Percentiles rank a stretch among this genome's conserved stretches.
Evolutionary conservation across 805 yeast species (phyloP).

Genomic region (Metschnikowia colocasiae): DNA sequence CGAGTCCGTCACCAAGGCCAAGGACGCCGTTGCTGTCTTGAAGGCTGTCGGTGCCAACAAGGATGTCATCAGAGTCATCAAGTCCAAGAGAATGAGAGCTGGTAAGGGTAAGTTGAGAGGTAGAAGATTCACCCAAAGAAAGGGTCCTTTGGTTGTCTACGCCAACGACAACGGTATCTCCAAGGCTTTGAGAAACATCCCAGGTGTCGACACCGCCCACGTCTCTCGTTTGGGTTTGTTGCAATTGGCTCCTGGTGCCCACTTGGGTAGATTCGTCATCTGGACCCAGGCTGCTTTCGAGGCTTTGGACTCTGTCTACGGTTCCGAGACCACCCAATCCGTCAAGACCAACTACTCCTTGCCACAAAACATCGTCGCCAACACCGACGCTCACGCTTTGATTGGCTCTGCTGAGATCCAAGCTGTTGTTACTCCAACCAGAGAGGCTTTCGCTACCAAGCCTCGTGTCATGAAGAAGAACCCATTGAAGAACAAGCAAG

Average conservation of each 20-base stretch:
- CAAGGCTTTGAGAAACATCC: conserved; percentile 99
- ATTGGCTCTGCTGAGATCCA: conserved; percentile 99
- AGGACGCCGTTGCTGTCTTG: conserved; percentile 96
- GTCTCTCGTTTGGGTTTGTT: conserved; percentile 90
- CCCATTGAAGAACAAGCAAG: conserved; percentile 97
- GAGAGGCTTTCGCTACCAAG: conserved; percentile 92
- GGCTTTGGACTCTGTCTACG: conserved; percentile 95
- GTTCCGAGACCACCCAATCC: conserved; percentile 81
- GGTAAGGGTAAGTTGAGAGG: conserved; percentile 99
- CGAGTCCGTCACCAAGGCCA: conserved; percentile 93
- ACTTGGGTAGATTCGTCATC: conserved; percentile 98
- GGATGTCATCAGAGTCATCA: conserved; percentile 96
- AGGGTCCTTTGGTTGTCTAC: conserved; percentile 99
- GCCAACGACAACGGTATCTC: conserved; percentile 95
- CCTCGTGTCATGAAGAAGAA: conserved; percentile 91
- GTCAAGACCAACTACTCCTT: conserved; percentile 85
- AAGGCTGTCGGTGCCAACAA: conserved; percentile 99
- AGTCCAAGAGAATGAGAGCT: conserved; percentile 98
- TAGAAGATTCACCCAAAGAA: conserved; percentile 99
- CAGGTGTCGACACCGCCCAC: conserved; percentile 98
- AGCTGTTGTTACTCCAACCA: conserved; percentile 95
- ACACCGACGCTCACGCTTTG: conserved; percentile 94
- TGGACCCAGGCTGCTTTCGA: conserved; percentile 99
- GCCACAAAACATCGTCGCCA: conserved; percentile 91
- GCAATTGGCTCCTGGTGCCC: conserved; percentile 99